Conservation (phyloP, 2,329 filamentous ascomycete species). For the Colletotrichum graminicola region DNA sequence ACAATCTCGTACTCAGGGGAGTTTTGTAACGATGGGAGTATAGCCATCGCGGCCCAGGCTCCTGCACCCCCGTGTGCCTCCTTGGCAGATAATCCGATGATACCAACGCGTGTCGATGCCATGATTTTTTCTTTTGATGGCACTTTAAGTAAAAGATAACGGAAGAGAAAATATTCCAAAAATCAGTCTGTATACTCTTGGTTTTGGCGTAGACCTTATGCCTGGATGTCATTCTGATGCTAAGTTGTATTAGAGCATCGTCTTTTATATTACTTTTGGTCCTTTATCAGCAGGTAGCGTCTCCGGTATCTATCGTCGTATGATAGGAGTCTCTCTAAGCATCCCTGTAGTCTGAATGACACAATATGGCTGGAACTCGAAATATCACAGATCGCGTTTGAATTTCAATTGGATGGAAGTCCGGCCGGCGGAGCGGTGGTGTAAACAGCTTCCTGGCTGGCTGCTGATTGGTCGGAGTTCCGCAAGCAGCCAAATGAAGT, state of each 20-base stretch:
- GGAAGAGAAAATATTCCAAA: too few relatives aligned
- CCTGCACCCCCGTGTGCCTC: slow-evolving; percentile 58
- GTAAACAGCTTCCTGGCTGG: slow-evolving; percentile 4
- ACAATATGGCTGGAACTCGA: background rate
- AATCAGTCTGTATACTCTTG: background rate
- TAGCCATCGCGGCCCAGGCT: slow-evolving; percentile 67
- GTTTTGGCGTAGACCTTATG: background rate
- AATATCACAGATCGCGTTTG: background rate
- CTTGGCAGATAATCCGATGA: slow-evolving; percentile 69
- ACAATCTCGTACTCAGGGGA: slow-evolving; percentile 61
- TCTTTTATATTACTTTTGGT: background rate
- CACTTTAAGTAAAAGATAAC: too few relatives aligned
- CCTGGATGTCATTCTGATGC: background rate
- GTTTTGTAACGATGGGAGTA: slow-evolving; percentile 66
- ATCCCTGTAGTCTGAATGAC: background rate
- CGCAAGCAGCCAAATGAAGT: background rate
- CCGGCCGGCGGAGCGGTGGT: slow-evolving; percentile 17
- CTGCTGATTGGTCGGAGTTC: slow-evolving; percentile 15
- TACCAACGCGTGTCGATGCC: slow-evolving; percentile 63
- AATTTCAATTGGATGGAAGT: background rate
- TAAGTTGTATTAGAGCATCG: background rate
- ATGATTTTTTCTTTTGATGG: slow-evolving; percentile 38
- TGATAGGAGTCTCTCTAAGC: background rate
- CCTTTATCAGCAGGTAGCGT: background rate
- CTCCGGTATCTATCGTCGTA: background rate